Evolutionary conservation across 805 yeast species (phyloP).

Genomic region (Barnettozyma wickerhamii): DNA sequence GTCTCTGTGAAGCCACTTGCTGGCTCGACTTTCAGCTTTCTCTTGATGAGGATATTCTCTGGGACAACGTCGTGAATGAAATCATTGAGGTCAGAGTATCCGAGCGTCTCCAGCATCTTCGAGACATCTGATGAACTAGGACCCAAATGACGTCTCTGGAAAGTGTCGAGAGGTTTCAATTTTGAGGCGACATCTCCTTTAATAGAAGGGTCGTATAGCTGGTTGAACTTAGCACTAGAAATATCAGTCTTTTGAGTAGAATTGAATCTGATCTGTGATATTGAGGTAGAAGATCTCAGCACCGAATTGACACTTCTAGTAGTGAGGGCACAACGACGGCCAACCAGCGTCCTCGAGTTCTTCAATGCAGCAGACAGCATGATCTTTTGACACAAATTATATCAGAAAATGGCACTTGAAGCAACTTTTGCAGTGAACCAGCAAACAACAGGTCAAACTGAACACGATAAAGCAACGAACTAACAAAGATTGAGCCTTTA

Average conservation of each 20-base stretch:
- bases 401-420: background rate
- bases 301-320: background rate
- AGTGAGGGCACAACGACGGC: background rate
- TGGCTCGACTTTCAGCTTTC: slow-evolving; percentile 67
- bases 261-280: slow-evolving; percentile 6
- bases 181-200: slow-evolving; percentile 10
- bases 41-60: slow-evolving; percentile 60
- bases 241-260: slow-evolving; percentile 42
- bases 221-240: slow-evolving; percentile 47
- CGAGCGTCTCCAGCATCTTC: slow-evolving; percentile 62
- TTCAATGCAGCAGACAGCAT: background rate
- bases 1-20: slow-evolving; percentile 73
- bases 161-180: slow-evolving; percentile 61
- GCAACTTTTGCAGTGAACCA: no score
- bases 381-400: background rate
- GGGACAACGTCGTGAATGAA: slow-evolving; percentile 79
- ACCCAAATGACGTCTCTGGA: slow-evolving; percentile 89
- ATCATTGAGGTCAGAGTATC: slow-evolving; percentile 60
- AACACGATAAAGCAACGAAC: background rate
- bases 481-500: background rate
- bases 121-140: slow-evolving; percentile 60
- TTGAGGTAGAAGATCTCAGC: background rate
- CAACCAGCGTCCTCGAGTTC: background rate
- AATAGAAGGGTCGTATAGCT: slow-evolving; percentile 41
- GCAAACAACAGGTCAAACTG: no score